Evolutionary conservation across 805 yeast species (phyloP), one percentile per base, ranked within the genome.

Genomic region (Phaffomyces thermotolerans): DNA sequence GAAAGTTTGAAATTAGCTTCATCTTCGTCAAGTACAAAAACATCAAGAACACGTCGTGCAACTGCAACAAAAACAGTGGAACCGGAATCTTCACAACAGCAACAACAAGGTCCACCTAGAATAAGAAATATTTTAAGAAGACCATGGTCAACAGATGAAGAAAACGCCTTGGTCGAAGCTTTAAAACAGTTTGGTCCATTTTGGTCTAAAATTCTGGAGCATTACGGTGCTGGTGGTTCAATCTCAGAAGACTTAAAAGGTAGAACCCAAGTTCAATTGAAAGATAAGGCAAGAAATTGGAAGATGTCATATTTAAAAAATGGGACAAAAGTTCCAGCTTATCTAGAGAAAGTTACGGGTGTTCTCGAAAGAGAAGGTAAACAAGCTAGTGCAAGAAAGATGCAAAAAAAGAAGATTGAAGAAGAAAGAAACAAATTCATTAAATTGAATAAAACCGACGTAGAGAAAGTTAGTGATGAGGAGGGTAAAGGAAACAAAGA

Each of bases 211-310:
- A 93, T 93, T 41, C 64, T 91, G 38, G 96, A 86, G 55, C 65
- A 84, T n/a, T 85, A 84, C 60, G 99, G 99, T 2, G 85, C 95
- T 4, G 98, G 98, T 8, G 99, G 99, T 4, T 74, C 81, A 37
- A 72, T 84, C 23, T 79, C 81, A 34, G 98, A 93, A 60, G 77
- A 81, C 1, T 71, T 93, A 52, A 91, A 88, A 63, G 85, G 88
- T 59, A 72, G 99, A 59, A 82, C 84, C 4, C 95, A 89, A 56
- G 87, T 91, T 15, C 99, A 93, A 60, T 71, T 93, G 46, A 93
- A 93, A 62, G 99, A 93, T 60, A 93, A 93, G 60, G 98, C 98
- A 0, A 75, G 99, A 52, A 93, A 93, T 59, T 84, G 96, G 88
- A 93, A 93, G 60, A 76, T 90, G 76, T 81, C 81, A 51, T 88